phyloP scores from a whole-genome alignment of 78 protist species.

The Andalucia godoyi region DNA sequence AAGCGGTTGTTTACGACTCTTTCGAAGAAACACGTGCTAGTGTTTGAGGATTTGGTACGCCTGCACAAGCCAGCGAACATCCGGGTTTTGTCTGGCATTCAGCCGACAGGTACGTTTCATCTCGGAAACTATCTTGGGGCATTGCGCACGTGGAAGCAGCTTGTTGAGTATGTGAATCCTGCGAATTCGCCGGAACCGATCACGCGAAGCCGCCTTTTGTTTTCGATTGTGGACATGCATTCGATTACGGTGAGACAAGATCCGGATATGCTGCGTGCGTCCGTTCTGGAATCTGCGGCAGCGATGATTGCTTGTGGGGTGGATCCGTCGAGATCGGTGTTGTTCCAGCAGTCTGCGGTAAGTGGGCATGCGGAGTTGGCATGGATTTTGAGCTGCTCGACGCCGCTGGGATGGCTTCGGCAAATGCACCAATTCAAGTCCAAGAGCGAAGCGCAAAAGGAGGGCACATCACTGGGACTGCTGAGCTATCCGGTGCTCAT shows the following conservation, averaged over 20 bases:
- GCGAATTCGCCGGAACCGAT: not conserved
- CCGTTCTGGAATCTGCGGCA: not conserved
- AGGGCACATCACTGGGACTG: slow-evolving; percentile 31
- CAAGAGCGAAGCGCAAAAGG: slow-evolving; percentile 11
- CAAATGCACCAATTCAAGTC: slow-evolving; percentile 57
- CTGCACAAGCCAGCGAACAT: too few relatives aligned
- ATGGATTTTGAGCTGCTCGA: slow-evolving; percentile 45
- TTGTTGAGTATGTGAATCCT: not conserved
- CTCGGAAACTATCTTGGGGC: not conserved
- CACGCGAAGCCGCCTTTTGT: not conserved
- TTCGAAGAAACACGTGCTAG: too few relatives aligned
- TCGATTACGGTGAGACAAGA: not conserved
- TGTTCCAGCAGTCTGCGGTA: not conserved
- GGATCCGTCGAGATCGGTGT: not conserved
- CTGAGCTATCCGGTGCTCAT: slow-evolving; percentile 58
- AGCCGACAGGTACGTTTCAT: not conserved
- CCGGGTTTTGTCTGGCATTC: not conserved
- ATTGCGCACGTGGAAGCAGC: not conserved
- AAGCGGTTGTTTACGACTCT: too few relatives aligned
- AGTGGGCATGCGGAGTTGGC: slow-evolving; percentile 34
- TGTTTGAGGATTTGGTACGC: too few relatives aligned
- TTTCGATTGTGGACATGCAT: not conserved
- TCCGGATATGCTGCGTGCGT: not conserved
- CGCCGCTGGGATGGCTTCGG: slow-evolving; percentile 22
- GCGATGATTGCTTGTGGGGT: not conserved